Evolutionary conservation across 1,284 basidiomycete species (phyloP).

Genomic region (Pseudomicrostroma phylloplanum): DNA sequence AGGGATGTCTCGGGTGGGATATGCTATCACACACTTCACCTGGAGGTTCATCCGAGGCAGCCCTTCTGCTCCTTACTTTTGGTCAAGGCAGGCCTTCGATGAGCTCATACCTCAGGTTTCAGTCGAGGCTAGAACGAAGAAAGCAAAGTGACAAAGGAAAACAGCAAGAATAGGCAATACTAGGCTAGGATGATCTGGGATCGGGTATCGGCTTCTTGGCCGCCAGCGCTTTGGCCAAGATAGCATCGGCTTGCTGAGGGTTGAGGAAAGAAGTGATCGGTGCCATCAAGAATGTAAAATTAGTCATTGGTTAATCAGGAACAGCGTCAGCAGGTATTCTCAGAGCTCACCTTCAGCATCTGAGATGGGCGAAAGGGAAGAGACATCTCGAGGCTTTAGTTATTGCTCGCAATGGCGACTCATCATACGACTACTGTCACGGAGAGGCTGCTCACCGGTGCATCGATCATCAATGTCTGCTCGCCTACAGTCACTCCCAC

Average conservation of each 20-base stretch:
- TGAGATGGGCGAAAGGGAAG: neutral
- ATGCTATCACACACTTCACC: neutral
- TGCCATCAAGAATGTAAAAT: neutral
- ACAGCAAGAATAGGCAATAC: neutral
- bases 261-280: neutral
- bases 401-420: no score
- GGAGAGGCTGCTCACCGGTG: slow-evolving; percentile 60
- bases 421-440: neutral
- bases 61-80: slow-evolving; percentile 2
- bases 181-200: neutral
- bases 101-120: neutral
- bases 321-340: neutral
- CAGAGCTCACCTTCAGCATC: neutral
- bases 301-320: neutral
- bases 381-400: no score
- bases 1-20: neutral
- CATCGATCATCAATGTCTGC: slow-evolving; percentile 66
- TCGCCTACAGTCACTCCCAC: slow-evolving; percentile 59
- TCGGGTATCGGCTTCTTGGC: slow-evolving; percentile 63
- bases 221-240: slow-evolving; percentile 60
- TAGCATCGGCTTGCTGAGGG: slow-evolving; percentile 60
- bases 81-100: slow-evolving; percentile 4
- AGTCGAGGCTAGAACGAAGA: no score
- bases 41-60: slow-evolving; percentile 4
- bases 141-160: neutral